phyloP scores from a whole-genome alignment of 2,329 filamentous ascomycete species.

The Sphaerulina musiva region DNA sequence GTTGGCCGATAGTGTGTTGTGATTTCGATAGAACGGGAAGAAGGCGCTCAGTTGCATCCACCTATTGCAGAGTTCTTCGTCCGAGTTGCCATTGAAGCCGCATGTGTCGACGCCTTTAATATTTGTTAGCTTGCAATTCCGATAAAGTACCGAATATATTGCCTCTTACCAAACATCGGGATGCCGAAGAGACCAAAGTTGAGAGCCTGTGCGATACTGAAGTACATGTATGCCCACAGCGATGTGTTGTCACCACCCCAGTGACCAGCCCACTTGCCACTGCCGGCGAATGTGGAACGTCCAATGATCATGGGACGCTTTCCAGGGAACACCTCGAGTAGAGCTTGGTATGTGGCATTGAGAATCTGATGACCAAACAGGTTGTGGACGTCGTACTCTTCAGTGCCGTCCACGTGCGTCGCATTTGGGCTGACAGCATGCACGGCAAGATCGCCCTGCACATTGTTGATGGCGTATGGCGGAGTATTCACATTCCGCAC shows the following conservation, averaged over 20 bases:
- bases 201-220: slow-evolving; percentile 70
- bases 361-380: slow-evolving; percentile 69
- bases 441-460: slow-evolving; percentile 63
- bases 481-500: slow-evolving; percentile 29
- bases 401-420: slow-evolving; percentile 63
- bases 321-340: slow-evolving; percentile 56
- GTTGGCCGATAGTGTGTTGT: slow-evolving; percentile 57
- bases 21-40: slow-evolving; percentile 72
- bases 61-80: slow-evolving; percentile 26
- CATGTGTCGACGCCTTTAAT: neutral
- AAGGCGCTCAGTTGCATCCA: slow-evolving; percentile 51
- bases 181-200: slow-evolving; percentile 68
- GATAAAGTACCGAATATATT: too few species aligned
- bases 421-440: slow-evolving; percentile 71
- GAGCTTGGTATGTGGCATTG: slow-evolving; percentile 67
- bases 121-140: too few species aligned
- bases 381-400: slow-evolving; percentile 80
- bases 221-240: slow-evolving; percentile 66
- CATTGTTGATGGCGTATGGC: slow-evolving; percentile 35
- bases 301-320: slow-evolving; percentile 81
- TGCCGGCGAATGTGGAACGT: slow-evolving; percentile 71
- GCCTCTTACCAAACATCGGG: slow-evolving; percentile 59
- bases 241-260: slow-evolving; percentile 69
- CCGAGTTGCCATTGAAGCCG: slow-evolving; percentile 58
- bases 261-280: slow-evolving; percentile 69